Conservation (phyloP, 495 filamentous ascomycete genomes). For the Talaromyces nanjingensis region DNA sequence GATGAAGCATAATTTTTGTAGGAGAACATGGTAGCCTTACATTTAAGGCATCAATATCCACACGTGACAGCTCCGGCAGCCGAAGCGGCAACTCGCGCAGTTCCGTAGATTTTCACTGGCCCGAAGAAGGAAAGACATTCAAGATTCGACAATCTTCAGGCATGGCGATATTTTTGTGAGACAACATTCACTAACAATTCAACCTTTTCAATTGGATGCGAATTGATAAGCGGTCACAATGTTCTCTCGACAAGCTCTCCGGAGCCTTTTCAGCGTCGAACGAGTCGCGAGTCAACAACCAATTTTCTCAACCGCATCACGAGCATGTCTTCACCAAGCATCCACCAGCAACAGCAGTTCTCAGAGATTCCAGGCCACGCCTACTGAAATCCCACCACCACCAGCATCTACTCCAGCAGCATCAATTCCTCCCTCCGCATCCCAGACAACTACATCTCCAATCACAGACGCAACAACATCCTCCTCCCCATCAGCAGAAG, state of each 20-base stretch:
- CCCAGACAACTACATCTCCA: slow-evolving; percentile 11
- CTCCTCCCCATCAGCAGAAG: slow-evolving; percentile 9
- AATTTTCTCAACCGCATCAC: slow-evolving; percentile 32
- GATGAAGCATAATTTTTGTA: too few relatives aligned
- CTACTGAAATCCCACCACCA: slow-evolving; percentile 20
- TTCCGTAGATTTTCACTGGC: slow-evolving; percentile 1
- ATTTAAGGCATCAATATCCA: neutral
- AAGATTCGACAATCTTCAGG: neutral
- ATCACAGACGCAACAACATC: neutral
- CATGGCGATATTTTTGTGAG: neutral
- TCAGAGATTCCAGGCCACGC: slow-evolving; percentile 17
- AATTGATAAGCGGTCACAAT: slow-evolving; percentile 16
- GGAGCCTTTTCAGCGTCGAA: slow-evolving; percentile 30
- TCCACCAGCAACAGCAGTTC: slow-evolving; percentile 15
- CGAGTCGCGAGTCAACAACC: slow-evolving; percentile 24
- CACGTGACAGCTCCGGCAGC: neutral
- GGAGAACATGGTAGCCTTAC: neutral
- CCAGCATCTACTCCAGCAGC: slow-evolving; percentile 24
- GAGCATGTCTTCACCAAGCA: slow-evolving; percentile 23
- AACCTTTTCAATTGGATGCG: neutral
- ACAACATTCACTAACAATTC: neutral
- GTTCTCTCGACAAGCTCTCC: slow-evolving; percentile 36
- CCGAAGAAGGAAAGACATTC: neutral
- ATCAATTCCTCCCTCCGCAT: slow-evolving; percentile 17
- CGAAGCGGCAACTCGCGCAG: neutral